Evolutionary conservation across 257 asterid genomes (phyloP).

Genomic region (Perilla frutescens): DNA sequence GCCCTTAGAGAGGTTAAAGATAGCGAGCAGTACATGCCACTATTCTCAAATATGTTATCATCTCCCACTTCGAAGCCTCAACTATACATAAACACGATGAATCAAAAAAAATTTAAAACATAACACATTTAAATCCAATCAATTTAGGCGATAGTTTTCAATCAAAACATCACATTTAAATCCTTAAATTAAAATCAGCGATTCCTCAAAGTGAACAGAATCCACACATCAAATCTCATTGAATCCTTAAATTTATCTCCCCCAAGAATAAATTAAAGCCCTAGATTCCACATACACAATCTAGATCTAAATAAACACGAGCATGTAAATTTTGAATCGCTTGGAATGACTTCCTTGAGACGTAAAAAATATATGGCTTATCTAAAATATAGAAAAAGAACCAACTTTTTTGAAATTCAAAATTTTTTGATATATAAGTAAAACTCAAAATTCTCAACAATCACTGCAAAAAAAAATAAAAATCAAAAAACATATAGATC

Average conservation of each 20-base stretch:
- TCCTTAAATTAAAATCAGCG: constrained; percentile 2
- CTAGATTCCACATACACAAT: constrained; percentile 12
- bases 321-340: too few species aligned
- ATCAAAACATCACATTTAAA: constrained; percentile 3
- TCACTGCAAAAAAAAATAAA: too few species aligned
- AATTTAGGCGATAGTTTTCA: background rate
- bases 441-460: too few species aligned
- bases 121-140: constrained; percentile 1
- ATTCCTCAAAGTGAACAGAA: background rate
- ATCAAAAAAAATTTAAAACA: background rate
- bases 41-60: constrained; percentile 64
- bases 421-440: too few species aligned
- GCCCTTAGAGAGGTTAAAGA: constrained; percentile 68
- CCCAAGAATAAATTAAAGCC: background rate
- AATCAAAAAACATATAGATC: too few species aligned
- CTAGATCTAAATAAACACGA: background rate
- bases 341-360: too few species aligned
- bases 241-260: constrained; percentile 30
- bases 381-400: too few species aligned
- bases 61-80: constrained; percentile 94
- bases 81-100: constrained; percentile 43
- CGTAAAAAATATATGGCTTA: too few species aligned
- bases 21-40: constrained; percentile 53
- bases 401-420: too few species aligned
- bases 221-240: constrained; percentile 10